Evolutionary conservation across 2,329 filamentous ascomycete genomes (phyloP).

Genomic region (Xylariales sp.): DNA sequence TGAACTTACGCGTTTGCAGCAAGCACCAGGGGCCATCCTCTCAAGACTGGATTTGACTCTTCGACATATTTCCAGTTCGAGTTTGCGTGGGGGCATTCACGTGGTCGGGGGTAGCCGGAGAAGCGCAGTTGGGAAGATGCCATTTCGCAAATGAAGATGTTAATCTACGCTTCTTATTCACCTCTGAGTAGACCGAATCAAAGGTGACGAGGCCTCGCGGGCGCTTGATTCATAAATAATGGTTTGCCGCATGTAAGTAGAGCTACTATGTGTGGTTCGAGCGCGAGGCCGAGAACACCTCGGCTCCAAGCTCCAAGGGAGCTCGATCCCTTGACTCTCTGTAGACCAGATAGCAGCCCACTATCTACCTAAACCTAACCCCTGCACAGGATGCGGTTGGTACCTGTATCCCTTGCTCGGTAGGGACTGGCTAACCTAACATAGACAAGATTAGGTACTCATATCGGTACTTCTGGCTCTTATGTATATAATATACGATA

Average conservation of each 20-base stretch:
- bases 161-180: not conserved
- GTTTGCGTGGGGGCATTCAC: slow-evolving; percentile 49
- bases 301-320: not conserved
- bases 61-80: slow-evolving; percentile 61
- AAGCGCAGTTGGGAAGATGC: slow-evolving; percentile 44
- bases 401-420: no score
- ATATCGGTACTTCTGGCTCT: no score
- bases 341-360: no score
- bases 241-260: not conserved
- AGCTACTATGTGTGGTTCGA: not conserved
- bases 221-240: not conserved
- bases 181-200: not conserved
- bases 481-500: no score
- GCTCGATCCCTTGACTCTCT: no score
- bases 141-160: slow-evolving; percentile 17
- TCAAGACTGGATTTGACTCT: slow-evolving; percentile 76
- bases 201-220: slow-evolving; percentile 8
- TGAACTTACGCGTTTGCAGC: slow-evolving; percentile 49
- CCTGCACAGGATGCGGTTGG: no score
- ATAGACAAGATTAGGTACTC: no score
- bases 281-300: not conserved
- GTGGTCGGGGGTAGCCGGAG: slow-evolving; percentile 46
- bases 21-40: slow-evolving; percentile 72
- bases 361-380: no score
- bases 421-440: no score